Conservation (phyloP, 2,329 filamentous ascomycete genomes). For the Anthostomella pinea region DNA sequence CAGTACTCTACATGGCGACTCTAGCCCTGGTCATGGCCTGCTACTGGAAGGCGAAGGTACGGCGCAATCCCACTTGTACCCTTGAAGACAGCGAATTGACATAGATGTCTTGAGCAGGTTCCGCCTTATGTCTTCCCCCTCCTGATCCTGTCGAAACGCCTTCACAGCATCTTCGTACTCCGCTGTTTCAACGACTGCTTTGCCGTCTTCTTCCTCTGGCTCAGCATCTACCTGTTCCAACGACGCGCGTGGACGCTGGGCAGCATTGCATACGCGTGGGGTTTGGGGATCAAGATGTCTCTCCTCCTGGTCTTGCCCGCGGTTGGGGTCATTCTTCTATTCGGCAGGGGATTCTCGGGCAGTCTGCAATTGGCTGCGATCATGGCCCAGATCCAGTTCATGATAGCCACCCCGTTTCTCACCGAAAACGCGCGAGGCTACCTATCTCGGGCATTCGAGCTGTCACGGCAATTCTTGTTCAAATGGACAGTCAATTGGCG, state of each 20-base stretch:
- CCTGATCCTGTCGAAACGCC: slow-evolving; percentile 81
- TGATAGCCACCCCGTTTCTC: slow-evolving; percentile 66
- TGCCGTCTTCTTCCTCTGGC: slow-evolving; percentile 78
- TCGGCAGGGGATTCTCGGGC: slow-evolving; percentile 64
- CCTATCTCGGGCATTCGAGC: slow-evolving; percentile 79
- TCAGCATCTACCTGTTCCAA: slow-evolving; percentile 77
- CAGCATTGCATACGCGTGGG: slow-evolving; percentile 70
- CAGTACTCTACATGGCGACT: slow-evolving; percentile 71
- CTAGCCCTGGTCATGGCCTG: slow-evolving; percentile 76
- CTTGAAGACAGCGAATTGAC: not conserved
- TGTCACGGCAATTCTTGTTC: slow-evolving; percentile 88
- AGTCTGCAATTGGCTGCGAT: slow-evolving; percentile 67
- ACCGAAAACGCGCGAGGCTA: slow-evolving; percentile 67
- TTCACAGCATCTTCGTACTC: slow-evolving; percentile 91
- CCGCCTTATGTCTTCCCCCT: slow-evolving; percentile 87
- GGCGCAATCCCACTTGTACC: not conserved
- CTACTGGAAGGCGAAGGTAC: slow-evolving; percentile 71
- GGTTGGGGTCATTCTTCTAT: slow-evolving; percentile 71
- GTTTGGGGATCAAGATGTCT: slow-evolving; percentile 94
- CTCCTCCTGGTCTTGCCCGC: slow-evolving; percentile 80
- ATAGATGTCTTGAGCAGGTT: slow-evolving; percentile 47
- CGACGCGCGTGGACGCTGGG: slow-evolving; percentile 70
- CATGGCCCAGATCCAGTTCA: slow-evolving; percentile 75
- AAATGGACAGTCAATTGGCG: slow-evolving; percentile 99
- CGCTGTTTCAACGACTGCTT: slow-evolving; percentile 96